Percentiles rank a stretch among this genome's conserved stretches.
Conservation (phyloP, 352 stramenopile species). For the Globisporangium parvum region DNA sequence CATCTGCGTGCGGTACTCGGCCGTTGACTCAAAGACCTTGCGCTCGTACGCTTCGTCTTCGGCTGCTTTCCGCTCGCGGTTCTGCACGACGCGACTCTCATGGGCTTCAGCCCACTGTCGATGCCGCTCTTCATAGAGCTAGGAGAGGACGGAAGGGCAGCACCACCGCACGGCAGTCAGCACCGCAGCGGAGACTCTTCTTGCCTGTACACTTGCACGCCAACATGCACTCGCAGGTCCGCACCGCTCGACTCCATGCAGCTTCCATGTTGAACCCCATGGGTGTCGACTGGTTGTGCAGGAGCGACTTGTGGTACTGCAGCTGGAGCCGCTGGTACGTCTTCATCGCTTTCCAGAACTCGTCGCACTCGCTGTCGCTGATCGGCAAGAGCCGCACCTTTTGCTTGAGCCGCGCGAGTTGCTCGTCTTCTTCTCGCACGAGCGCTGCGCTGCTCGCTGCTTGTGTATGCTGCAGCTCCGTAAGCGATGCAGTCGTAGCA, state of each 20-base stretch:
- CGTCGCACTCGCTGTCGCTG: constrained; percentile 27
- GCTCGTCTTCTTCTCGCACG: constrained; percentile 17
- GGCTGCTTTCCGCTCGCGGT: constrained; percentile 25
- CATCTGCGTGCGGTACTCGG: constrained; percentile 38
- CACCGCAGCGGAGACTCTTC: no score
- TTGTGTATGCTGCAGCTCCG: not conserved
- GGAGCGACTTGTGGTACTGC: constrained; percentile 22
- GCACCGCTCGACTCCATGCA: constrained; percentile 43
- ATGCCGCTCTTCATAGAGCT: constrained; percentile 44
- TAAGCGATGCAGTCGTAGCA: not conserved
- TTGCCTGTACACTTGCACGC: not conserved
- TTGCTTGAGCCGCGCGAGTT: constrained; percentile 44
- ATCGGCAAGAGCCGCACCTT: constrained; percentile 30
- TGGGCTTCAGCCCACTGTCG: constrained; percentile 31
- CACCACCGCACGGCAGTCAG: not conserved
- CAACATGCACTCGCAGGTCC: not conserved
- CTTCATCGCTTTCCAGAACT: constrained; percentile 42
- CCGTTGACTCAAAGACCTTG: constrained; percentile 37
- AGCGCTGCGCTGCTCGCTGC: not conserved
- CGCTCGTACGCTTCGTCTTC: constrained; percentile 47
- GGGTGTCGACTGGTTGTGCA: constrained; percentile 27
- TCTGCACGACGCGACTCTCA: constrained; percentile 25
- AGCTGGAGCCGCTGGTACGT: constrained; percentile 37
- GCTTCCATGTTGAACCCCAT: constrained; percentile 58
- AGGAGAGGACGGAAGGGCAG: not conserved